These are phyloP conservation scores for Microbotryum saponariae DNA, from an alignment of 1,284 basidiomycete species.

Conservation along the genomic window DNA sequence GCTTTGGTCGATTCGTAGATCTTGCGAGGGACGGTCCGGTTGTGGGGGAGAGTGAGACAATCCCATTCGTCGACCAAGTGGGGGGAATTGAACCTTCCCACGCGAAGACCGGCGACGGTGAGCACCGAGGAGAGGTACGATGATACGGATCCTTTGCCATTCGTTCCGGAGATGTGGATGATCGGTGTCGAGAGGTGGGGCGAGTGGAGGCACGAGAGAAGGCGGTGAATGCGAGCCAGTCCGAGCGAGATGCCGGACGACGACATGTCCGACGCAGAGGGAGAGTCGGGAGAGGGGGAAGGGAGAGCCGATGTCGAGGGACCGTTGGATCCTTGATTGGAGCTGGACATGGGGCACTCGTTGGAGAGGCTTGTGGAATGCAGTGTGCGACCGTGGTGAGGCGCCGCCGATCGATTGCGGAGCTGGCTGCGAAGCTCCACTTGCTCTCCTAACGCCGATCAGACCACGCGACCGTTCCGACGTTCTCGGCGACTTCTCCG, in stretches of 20 bases:
- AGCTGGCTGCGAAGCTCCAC: too few species aligned
- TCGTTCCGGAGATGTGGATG: constrained; percentile 89
- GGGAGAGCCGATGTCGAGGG: too few species aligned
- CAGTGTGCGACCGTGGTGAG: too few species aligned
- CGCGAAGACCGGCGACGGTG: constrained; percentile 50
- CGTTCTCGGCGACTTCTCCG: too few species aligned
- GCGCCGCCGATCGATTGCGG: too few species aligned
- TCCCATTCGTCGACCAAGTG: constrained; percentile 76
- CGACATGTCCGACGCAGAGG: too few species aligned
- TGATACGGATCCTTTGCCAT: constrained; percentile 92
- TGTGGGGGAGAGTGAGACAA: constrained; percentile 55
- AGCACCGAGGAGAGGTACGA: constrained; percentile 74
- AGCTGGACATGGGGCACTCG: too few species aligned
- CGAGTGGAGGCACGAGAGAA: constrained; percentile 51
- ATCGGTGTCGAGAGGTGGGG: constrained; percentile 69
- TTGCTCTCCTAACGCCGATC: too few species aligned
- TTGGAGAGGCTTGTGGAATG: too few species aligned
- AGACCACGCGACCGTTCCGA: too few species aligned
- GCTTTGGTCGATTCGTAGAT: constrained; percentile 47
- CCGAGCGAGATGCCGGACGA: constrained; percentile 59
- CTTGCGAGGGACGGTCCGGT: constrained; percentile 44
- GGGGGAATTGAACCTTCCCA: constrained; percentile 87
- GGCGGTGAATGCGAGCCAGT: constrained; percentile 57
- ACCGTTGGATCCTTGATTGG: too few species aligned
- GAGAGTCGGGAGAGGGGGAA: too few species aligned